phyloP scores from a whole-genome alignment of 306 rosid genomes.

The Begonia fuchsioides region DNA sequence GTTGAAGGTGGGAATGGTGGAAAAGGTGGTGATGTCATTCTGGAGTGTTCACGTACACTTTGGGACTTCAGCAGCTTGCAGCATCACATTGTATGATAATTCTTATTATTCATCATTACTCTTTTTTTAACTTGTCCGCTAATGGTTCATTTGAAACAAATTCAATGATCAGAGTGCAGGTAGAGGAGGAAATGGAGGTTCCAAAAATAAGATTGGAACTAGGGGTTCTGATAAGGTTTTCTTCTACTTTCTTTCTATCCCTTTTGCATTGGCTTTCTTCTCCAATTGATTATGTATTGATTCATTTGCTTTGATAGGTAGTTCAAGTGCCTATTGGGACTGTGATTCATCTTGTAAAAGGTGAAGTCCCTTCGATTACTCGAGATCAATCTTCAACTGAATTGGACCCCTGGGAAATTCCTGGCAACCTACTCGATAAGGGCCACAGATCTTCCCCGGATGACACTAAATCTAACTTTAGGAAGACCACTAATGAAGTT shows the following conservation, averaged over 20 bases:
- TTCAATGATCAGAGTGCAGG: conserved; percentile 35
- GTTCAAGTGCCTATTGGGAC: conserved; percentile 73
- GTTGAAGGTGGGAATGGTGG: conserved; percentile 80
- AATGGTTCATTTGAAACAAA: conserved; percentile 4
- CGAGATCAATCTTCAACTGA: conserved; percentile 25
- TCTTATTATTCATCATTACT: conserved; percentile 1
- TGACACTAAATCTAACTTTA: conserved; percentile 17
- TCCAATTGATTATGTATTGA: conserved; percentile 5
- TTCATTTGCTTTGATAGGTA: conserved; percentile 30
- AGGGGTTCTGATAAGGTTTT: conserved; percentile 68
- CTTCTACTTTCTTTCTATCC: conserved; percentile 5
- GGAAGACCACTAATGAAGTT: conserved; percentile 11
- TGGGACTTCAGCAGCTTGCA: conserved; percentile 91
- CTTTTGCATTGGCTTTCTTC: conserved; percentile 4
- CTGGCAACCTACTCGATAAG: conserved; percentile 33
- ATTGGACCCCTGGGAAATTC: conserved; percentile 84
- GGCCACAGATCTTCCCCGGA: conserved; percentile 10
- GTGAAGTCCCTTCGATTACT: conserved; percentile 41
- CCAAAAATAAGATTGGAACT: conserved; percentile 77
- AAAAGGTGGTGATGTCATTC: conserved; percentile 79
- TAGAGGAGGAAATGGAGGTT: conserved; percentile 70
- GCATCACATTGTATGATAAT: conserved; percentile 53
- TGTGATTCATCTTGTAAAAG: conserved; percentile 62
- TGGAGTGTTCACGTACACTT: conserved; percentile 63
- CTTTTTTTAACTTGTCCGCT: conserved; percentile 11